phyloP scores from a whole-genome alignment of 2,329 filamentous ascomycete genomes.

The Aspergillus brunneoviolaceus region DNA sequence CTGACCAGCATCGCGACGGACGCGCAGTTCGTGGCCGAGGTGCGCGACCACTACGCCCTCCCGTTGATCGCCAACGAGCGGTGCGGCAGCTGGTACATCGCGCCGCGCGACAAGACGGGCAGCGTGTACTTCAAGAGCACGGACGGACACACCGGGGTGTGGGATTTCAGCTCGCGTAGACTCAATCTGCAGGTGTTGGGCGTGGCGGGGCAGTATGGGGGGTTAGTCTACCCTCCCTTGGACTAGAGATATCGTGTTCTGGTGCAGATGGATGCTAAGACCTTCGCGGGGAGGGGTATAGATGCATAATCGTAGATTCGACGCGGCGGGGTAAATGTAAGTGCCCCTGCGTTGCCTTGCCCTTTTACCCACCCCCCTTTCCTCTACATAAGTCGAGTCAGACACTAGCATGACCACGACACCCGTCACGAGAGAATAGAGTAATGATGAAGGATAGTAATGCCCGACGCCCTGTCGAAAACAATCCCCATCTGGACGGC shows the following conservation, averaged over 20 bases:
- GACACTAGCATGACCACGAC: no score
- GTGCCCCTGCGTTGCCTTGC: slow-evolving; percentile 23
- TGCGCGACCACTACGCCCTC: slow-evolving; percentile 52
- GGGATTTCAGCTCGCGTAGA: slow-evolving; percentile 82
- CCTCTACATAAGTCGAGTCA: no score
- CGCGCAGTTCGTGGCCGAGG: slow-evolving; percentile 67
- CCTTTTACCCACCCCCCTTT: no score
- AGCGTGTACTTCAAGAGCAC: slow-evolving; percentile 98
- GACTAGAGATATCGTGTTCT: no score
- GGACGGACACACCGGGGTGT: slow-evolving; percentile 87
- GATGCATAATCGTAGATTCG: slow-evolving; percentile 80
- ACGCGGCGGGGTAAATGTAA: slow-evolving; percentile 83
- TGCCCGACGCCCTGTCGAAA: slow-evolving; percentile 93
- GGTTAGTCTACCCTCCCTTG: slow-evolving; percentile 46
- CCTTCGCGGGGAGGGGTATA: slow-evolving; percentile 13
- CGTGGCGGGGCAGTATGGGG: slow-evolving; percentile 64
- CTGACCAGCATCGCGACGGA: slow-evolving; percentile 76
- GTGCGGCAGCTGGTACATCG: slow-evolving; percentile 94
- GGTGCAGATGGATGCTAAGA: not conserved
- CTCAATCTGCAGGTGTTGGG: slow-evolving; percentile 80
- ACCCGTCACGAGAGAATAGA: no score
- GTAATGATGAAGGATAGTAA: slow-evolving; percentile 46
- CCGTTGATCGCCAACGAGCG: slow-evolving; percentile 89
- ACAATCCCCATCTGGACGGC: slow-evolving; percentile 93
- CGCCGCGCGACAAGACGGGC: slow-evolving; percentile 61